A percentile compares a stretch with the other conserved stretches of the same genome.
phyloP scores from a whole-genome alignment of 441 rosid species.

The Gossypium aridum region DNA sequence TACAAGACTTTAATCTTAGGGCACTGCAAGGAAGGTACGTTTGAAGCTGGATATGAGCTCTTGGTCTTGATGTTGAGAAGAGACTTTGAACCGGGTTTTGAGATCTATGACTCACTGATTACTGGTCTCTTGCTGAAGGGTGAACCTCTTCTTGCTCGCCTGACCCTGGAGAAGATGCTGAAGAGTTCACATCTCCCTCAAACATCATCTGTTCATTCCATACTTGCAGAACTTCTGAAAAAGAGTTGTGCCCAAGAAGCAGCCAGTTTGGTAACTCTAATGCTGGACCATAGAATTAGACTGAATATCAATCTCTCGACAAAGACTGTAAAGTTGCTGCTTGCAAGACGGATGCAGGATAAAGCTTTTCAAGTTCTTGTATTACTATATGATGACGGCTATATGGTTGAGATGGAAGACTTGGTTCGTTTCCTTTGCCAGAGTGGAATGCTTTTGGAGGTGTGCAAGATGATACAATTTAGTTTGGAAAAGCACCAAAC shows the following conservation, averaged over 20 bases:
- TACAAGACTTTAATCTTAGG: constrained; percentile 68
- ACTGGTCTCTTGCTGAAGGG: constrained; percentile 49
- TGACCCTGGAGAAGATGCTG: constrained; percentile 58
- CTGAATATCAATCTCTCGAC: constrained; percentile 57
- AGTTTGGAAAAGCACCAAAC: constrained; percentile 49
- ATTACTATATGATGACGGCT: constrained; percentile 52
- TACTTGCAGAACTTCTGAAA: constrained; percentile 53
- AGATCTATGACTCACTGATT: constrained; percentile 49
- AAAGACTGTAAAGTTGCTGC: constrained; percentile 41
- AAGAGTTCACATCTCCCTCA: constrained; percentile 60
- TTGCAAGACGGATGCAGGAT: constrained; percentile 29
- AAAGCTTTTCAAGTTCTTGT: constrained; percentile 47
- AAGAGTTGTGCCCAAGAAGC: constrained; percentile 42
- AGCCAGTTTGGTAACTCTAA: constrained; percentile 39
- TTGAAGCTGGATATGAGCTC: constrained; percentile 51
- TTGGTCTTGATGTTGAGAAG: constrained; percentile 70
- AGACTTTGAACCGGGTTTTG: constrained; percentile 54
- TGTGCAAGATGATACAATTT: constrained; percentile 45
- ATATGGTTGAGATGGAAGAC: constrained; percentile 49
- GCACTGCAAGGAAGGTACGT: constrained; percentile 60
- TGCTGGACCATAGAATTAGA: constrained; percentile 57
- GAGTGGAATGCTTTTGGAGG: constrained; percentile 42
- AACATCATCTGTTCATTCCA: constrained; percentile 48
- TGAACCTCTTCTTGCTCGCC: constrained; percentile 57
- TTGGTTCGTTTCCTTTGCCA: constrained; percentile 44